Evolutionary conservation across 192 early-diverging fungal species (phyloP), one percentile per base, ranked within the genome.

Genomic region (Entomortierella parvispora): DNA sequence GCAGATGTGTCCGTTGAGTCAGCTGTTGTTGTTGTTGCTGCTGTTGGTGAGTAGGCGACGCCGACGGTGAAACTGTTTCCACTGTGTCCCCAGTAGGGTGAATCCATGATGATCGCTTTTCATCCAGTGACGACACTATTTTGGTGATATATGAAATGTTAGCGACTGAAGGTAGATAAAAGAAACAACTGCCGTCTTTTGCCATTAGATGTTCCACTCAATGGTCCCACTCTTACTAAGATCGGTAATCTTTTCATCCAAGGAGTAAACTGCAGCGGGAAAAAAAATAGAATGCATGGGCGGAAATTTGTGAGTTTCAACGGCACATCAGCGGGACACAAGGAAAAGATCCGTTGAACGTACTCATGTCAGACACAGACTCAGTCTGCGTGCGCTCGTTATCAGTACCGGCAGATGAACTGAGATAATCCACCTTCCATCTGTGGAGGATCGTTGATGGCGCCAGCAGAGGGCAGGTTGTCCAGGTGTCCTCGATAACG

Each of bases 401-500:
- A n/a, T 58, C 65, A 18, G 42, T 29, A 7, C 51, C 40, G 46
- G 34, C 23, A 26, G 53, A 53, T 17, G 52, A 12, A 17, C 32
- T 45, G 11, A 76, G 34, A 33, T 68, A 48, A 11, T 58, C 57
- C 18, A 77, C 61, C 18, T 77, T 62, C 74, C 74, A 77, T 14
- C 74, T 65, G 29, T 77, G 74, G 29, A 68, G 66, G 29, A 77
- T 68, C 9, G 65, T 77, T 37, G 74, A 77, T 18, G 65, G 43
- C 20, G 65, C 59, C 5, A 68, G 55, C 29, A 77, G 49, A 17
- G 74, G 74, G 37, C 74, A 77, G 0, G 74, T 68, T 53, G 74
- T 77, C 74, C 74, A 77, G 25, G 61, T 54, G 55, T 77, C 58
- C 37, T 77, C 74, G 26, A 77, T 77, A 48, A 77, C 55, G 17